Evolutionary conservation across 345 rosid genomes (phyloP), one percentile per base, ranked within the genome.

Genomic region (Stellera chamaejasme): DNA sequence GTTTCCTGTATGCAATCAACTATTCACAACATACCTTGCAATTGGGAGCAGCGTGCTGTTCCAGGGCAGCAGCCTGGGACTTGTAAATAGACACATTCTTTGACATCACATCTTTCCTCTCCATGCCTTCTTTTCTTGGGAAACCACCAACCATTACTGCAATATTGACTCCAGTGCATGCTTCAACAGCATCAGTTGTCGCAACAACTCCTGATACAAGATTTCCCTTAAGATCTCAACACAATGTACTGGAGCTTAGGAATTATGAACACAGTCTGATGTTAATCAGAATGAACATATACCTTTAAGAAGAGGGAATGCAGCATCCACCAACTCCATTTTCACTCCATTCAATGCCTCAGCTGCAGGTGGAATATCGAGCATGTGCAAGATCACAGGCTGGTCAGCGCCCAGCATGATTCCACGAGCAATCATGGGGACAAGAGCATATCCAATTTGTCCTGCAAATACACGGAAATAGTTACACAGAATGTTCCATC

Each of bases 101-200:
- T 3, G 96, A 69, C 99, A 93, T 93, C 27, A 93, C 99, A 78
- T 93, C 99, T 72, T 93, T 93, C 68, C 99, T 87, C 70, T 93
- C 99, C 99, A 93, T 93, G 39, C 99, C 99, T 77, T 93, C 99
- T 61, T 93, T 93, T 67, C 99, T 82, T 0, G 97, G 99, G 82
- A 93, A 93, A 19, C 99, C 99, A 72, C 99, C 99, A 57, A 93
- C 99, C 99, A 93, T 93, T 65, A 93, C 86, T 13, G 97, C 99
- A 63, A 93, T 43, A 16, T 60, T 81, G 58, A 93, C 99, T 46
- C 91, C 91, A 51, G 92, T 87, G 83, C 99, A 93, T 11, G 94
- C 99, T 74, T 93, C 99, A 56, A 93, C 78, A 50, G 58, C 97
- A 69, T 93, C 97, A 45, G 97, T 89, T 50, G 97, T 93, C 52